A percentile compares a stretch with the other conserved stretches of the same genome.
Evolutionary conservation across 164 flowering plant genomes (phyloP).

Genomic region (Stephania cephalantha): DNA sequence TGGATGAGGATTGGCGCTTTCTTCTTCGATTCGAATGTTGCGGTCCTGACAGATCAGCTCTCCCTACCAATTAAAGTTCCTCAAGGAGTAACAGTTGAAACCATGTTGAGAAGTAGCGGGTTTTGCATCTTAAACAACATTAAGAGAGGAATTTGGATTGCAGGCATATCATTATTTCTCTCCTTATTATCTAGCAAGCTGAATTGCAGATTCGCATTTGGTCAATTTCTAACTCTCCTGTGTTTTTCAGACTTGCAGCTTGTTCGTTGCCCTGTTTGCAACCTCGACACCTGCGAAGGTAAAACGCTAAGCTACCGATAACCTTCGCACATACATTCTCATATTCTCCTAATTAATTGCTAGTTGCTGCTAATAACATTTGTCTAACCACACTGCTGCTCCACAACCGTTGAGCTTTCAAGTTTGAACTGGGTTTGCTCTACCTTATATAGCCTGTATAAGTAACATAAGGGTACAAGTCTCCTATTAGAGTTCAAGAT

Average conservation of each 20-base stretch:
- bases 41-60: conserved; percentile 54
- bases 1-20: conserved; percentile 97
- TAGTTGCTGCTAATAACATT: no score
- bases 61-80: conserved; percentile 28
- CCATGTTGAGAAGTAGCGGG: conserved; percentile 44
- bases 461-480: no score
- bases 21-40: conserved; percentile 48
- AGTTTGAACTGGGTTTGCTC: no score
- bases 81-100: conserved; percentile 26
- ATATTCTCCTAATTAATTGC: background rate
- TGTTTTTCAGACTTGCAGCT: conserved; percentile 74
- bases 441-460: no score
- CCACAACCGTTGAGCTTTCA: background rate
- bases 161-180: background rate
- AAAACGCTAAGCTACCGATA: conserved; percentile 9
- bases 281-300: conserved; percentile 88
- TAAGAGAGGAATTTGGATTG: conserved; percentile 80
- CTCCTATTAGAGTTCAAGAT: no score
- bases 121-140: conserved; percentile 47
- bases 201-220: background rate
- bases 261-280: conserved; percentile 93
- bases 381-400: no score
- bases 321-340: background rate
- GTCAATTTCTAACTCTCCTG: background rate
- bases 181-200: background rate